Base-by-base conservation (phyloP, 2,329 filamentous ascomycete genomes). In the Curvularia sp. region DNA sequence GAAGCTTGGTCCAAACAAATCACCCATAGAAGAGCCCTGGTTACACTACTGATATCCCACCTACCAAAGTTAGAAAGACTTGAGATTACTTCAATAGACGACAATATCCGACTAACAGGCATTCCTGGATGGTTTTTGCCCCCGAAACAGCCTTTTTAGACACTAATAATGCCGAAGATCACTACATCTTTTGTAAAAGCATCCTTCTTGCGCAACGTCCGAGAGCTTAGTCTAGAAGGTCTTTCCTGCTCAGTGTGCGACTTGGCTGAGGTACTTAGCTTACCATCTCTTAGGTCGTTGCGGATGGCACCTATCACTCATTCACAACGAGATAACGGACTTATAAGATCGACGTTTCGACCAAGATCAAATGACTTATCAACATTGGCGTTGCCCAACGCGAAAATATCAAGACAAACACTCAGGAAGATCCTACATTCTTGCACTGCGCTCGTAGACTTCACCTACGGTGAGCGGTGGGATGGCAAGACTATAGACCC, bases 381-480 rank as follows among this genome's bases (percentile, higher is more conserved):
- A 50, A 50, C n/a, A 19, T 50, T 50, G n/a, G 48, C 48, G 23
- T 42, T 50, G 48, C 25, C 36, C 9, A 7, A 32, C 5, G 36
- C n/a, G n/a, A 19, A 41, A 5, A 42, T 50, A 41, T 42, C 18
- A 50, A 41, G 36, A 32, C 5, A 50, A 50, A 50, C 23, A 50
- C 48, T 42, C 13, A 50, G 36, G 25, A 25, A 42, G 36, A 25
- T 50, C 36, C 25, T 50, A 32, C 36, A 50, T 50, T 50, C 48
- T 50, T 50, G 48, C 36, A 41, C 48, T n/a, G 25, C 48, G 25
- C 48, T 50, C 25, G 25, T 50, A 41, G n/a, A 50, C 36, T 50
- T 50, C n/a, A 50, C 48, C 25, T 42, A 50, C n/a, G 25, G 36
- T 50, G n/a, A 41, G 25, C 36, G 15, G 39, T 50, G n/a, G 36